phyloP scores from a whole-genome alignment of 495 filamentous ascomycete species.

The Jackrogersella multiformis region DNA sequence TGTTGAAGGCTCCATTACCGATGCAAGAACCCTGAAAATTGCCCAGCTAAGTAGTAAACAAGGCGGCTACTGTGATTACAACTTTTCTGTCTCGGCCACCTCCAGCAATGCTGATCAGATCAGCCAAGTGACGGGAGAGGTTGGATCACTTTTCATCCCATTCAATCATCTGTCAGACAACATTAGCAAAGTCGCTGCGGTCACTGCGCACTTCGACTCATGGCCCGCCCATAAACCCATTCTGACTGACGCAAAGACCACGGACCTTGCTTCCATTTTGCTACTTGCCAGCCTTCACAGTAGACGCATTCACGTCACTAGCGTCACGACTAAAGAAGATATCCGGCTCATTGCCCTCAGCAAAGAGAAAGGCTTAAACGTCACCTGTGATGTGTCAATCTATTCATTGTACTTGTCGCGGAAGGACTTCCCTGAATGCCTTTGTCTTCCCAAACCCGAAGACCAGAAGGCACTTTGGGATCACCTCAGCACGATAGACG shows the following conservation, averaged over 20 bases:
- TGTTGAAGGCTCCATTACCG: constrained; percentile 74
- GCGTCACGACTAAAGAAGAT: constrained; percentile 83
- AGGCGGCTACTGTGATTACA: constrained; percentile 80
- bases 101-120: constrained; percentile 80
- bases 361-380: constrained; percentile 83
- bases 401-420: constrained; percentile 83
- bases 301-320: constrained; percentile 85
- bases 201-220: constrained; percentile 80
- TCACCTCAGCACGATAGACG: constrained; percentile 78
- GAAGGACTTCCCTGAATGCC: constrained; percentile 76
- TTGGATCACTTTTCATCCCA: constrained; percentile 86
- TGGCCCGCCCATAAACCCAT: constrained; percentile 87
- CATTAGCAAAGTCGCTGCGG: constrained; percentile 85
- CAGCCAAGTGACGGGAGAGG: constrained; percentile 73
- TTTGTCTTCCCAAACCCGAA: constrained; percentile 70
- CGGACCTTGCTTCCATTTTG: constrained; percentile 81
- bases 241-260: constrained; percentile 85
- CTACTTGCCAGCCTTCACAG: constrained; percentile 83
- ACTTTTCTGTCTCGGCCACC: constrained; percentile 84
- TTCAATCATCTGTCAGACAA: constrained; percentile 89
- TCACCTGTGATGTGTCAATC: constrained; percentile 85
- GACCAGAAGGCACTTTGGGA: constrained; percentile 86
- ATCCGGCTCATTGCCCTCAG: constrained; percentile 81
- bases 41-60: constrained; percentile 79
- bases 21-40: constrained; percentile 74